Base-by-base conservation (phyloP, 2,329 filamentous ascomycete species). In the Setomelanomma holmii region DNA sequence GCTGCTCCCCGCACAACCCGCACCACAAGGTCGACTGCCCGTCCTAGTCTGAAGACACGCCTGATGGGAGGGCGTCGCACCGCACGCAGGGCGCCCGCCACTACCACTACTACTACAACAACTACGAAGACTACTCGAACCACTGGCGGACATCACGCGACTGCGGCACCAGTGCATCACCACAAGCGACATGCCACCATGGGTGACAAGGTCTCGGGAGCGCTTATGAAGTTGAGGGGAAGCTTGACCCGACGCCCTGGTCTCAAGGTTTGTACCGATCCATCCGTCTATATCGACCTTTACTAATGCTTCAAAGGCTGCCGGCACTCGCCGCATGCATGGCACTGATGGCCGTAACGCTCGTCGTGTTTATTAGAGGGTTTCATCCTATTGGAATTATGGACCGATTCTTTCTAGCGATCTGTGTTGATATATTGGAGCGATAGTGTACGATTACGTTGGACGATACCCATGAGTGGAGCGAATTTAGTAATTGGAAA, bases 121-220 rank as follows among this genome's bases (percentile, higher is more conserved):
- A 73, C 69, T 64, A 74, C 74, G 10, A 76, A 69, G 23, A 77
- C 76, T 5, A 80, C 79, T 35, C 76, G 76, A 20, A 75, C 72
- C 5, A 72, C 71, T 11, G 79, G 78, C 46, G 75, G 75, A 24
- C 73, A 60, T 21, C 49, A 58, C 22, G 40, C 47, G 27, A 50
- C 59, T 24, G 68, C 62, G 5, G 61, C 63, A 2, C 60, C 64
- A 1, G 65, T 64, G 5, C 82, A 85, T 55, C 86, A 89, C 69
- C 88, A 90, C 47, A 84, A 85, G 71, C 85, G 89, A 67, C 85
- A 87, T 65, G 82, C 85, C 3, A 84, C 82, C 34, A 78, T 93
- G 60, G 88, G 88, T 40, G 90, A 93, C 78, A 93, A 93, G 76
- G 82, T 93, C 63, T 87, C 84, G 43, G 90, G 90, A 16, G 89